Conservation (phyloP, 441 rosid genomes). For the Jatropha multifida region DNA sequence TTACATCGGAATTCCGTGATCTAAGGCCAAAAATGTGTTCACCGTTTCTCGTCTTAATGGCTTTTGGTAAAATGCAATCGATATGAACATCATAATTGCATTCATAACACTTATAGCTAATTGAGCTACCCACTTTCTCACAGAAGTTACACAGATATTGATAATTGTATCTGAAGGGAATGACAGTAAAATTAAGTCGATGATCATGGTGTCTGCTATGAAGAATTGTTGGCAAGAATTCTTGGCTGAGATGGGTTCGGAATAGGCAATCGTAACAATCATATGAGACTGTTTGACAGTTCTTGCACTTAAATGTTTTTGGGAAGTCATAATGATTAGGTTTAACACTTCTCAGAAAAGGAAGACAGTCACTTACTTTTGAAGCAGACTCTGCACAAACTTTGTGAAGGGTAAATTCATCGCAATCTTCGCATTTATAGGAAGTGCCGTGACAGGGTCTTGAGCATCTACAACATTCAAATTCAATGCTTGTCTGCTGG, state of each 20-base stretch:
- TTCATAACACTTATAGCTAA: background rate
- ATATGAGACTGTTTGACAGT: background rate
- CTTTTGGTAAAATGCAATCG: background rate
- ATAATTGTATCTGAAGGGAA: background rate
- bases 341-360: too few relatives aligned
- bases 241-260: background rate
- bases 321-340: background rate
- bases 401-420: constrained; percentile 6
- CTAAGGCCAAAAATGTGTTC: too few relatives aligned
- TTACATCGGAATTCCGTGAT: too few relatives aligned
- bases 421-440: background rate
- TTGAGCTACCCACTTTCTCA: background rate
- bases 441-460: background rate
- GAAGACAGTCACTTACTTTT: background rate
- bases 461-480: background rate
- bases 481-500: background rate
- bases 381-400: background rate
- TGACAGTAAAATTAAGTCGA: background rate
- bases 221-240: background rate
- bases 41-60: too few relatives aligned
- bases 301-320: background rate
- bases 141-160: background rate
- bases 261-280: background rate
- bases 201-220: background rate
- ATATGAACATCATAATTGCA: constrained; percentile 4